Conservation (phyloP, 352 stramenopile species). For the Thraustochytrium striatum region DNA sequence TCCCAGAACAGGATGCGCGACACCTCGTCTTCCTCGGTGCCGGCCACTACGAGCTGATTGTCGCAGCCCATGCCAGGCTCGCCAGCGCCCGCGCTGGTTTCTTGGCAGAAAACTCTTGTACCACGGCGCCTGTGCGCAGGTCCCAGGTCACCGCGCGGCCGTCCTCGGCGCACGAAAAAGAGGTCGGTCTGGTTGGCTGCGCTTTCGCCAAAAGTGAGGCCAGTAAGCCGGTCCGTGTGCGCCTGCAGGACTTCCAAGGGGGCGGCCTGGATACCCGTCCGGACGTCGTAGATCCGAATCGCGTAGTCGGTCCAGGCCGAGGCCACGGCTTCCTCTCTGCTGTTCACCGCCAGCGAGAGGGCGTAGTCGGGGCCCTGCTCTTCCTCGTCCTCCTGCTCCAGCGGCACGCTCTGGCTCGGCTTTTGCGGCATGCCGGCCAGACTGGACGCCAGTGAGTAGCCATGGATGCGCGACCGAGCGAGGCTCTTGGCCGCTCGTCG, state of each 20-base stretch:
- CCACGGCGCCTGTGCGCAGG: conserved; percentile 4
- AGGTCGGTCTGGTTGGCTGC: background rate
- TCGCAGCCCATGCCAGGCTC: conserved; percentile 34
- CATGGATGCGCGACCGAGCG: no score
- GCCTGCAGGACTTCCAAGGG: background rate
- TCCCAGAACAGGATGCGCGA: conserved; percentile 43
- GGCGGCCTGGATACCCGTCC: background rate
- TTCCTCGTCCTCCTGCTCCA: background rate
- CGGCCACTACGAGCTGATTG: conserved; percentile 14
- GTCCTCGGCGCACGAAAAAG: conserved; percentile 29
- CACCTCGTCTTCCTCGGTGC: conserved; percentile 42
- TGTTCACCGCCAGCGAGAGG: background rate
- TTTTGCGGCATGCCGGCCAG: no score
- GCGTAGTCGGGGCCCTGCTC: background rate
- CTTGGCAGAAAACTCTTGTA: background rate
- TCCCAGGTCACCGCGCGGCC: conserved; percentile 2
- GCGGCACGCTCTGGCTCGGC: no score
- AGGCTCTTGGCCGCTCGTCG: no score
- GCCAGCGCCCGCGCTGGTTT: no score
- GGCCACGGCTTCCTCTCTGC: background rate
- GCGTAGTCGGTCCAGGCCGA: conserved; percentile 4
- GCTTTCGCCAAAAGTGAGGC: conserved; percentile 1
- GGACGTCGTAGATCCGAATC: background rate
- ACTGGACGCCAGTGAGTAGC: no score
- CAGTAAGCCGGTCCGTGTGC: conserved; percentile 18